Evolutionary conservation across 805 yeast species (phyloP), one percentile per base, ranked within the genome.

Genomic region (Komagataella populi): DNA sequence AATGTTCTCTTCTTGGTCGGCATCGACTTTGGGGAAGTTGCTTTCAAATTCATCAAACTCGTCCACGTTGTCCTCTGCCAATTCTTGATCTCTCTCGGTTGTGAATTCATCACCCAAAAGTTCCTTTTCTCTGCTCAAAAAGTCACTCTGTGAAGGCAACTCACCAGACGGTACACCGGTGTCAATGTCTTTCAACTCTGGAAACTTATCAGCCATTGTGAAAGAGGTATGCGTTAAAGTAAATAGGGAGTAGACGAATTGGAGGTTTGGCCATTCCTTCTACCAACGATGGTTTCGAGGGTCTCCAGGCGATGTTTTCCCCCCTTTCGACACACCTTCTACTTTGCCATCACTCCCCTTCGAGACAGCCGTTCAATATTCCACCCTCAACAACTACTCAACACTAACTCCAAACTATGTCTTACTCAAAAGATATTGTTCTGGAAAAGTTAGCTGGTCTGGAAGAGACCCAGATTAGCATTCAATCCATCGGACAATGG

Each of bases 401-500:
- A 17, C 14, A 45, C 24, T 45, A n/a, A 45, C 47, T 20, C 24
- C 22, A 6, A 17, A 24, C 16, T 20, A 72, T 71, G 84, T 72
- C 84, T 6, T 80, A 71, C 55, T 68, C 82, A 3, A 68, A 69
- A 51, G 78, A 75, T 47, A 67, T 65, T n/a, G 74, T 81, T 22
- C 55, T 58, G n/a, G 63, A 70, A 48, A 80, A 78, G 61, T 62
- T 80, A 23, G 63, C 65, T 3, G 60, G 67, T 22, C 66, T 81
- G 44, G 76, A 71, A 53, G 84, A 81, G 55, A 75, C 87, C 1
- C 87, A 80, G 59, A 86, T 81, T 53, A 75, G 85, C n/a, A 84
- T 84, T 55, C 85, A 82, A 44, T 71, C 81, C n/a, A 76, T 83
- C 1, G 77, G 87, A 0, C 87, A 83, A 59, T 84, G 90, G 90